Percentiles rank a stretch among this genome's conserved stretches.
These are phyloP conservation scores for Cyclotella distinguenda DNA, from an alignment of 108 stramenopile species.

Conservation along the genomic window DNA sequence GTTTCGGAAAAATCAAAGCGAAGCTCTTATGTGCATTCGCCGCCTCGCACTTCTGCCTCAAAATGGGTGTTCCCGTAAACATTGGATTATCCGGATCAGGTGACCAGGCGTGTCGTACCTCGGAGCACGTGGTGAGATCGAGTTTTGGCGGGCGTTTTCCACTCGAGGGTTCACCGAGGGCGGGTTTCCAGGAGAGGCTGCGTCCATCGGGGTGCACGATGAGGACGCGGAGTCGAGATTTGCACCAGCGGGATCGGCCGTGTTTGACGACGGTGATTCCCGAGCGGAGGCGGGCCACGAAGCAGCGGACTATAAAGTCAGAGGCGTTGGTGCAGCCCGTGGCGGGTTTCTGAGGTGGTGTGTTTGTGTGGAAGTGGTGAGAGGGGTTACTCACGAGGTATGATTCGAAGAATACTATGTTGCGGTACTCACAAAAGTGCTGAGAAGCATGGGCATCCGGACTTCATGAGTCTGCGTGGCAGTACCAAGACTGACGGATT, in stretches of 20 bases:
- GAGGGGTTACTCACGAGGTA: too few relatives aligned
- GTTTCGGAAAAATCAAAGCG: constrained; percentile 83
- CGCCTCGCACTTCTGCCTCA: constrained; percentile 88
- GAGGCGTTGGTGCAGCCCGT: constrained; percentile 93
- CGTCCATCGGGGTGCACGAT: constrained; percentile 88
- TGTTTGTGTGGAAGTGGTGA: too few relatives aligned
- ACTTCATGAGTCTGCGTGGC: constrained; percentile 89
- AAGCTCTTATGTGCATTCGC: constrained; percentile 89
- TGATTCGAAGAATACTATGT: too few relatives aligned
- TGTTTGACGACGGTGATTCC: constrained; percentile 91
- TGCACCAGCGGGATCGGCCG: constrained; percentile 86
- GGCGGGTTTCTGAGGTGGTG: constrained; percentile 63
- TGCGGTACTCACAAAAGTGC: constrained; percentile 65
- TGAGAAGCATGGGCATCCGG: constrained; percentile 84
- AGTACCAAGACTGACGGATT: constrained; percentile 64
- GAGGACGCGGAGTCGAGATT: constrained; percentile 78
- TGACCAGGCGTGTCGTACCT: constrained; percentile 90
- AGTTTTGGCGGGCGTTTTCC: constrained; percentile 81
- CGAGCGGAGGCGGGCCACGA: constrained; percentile 77
- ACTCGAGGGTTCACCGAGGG: constrained; percentile 76
- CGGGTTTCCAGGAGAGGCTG: constrained; percentile 84
- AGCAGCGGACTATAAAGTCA: constrained; percentile 91
- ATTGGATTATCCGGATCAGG: constrained; percentile 88
- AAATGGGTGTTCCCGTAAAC: constrained; percentile 87
- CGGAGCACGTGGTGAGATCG: constrained; percentile 76